Conservation (phyloP, 202 grass and related monocot genomes). For the Hordeum pubiflorum region DNA sequence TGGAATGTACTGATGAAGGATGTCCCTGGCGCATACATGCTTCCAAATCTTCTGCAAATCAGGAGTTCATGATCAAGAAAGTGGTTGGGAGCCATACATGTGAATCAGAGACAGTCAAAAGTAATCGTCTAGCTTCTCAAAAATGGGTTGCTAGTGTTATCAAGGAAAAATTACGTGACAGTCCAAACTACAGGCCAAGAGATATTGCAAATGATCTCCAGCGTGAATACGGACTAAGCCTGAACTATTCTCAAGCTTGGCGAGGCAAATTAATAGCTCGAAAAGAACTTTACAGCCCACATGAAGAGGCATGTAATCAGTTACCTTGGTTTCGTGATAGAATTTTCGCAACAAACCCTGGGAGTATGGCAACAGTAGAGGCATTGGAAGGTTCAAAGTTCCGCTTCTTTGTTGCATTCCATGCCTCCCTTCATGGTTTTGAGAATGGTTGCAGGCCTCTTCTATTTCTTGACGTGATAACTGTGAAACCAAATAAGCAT, state of each 20-base stretch:
- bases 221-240: conserved; percentile 59
- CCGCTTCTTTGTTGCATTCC: conserved; percentile 67
- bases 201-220: conserved; percentile 71
- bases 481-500: conserved; percentile 57
- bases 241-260: conserved; percentile 81
- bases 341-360: conserved; percentile 71
- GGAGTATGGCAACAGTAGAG: conserved; percentile 56
- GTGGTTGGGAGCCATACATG: conserved; percentile 59
- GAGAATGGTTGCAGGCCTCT: conserved; percentile 70
- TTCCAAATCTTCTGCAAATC: conserved; percentile 50
- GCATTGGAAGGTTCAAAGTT: conserved; percentile 57
- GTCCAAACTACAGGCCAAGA: conserved; percentile 66
- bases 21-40: conserved; percentile 74
- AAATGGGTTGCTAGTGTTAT: conserved; percentile 85
- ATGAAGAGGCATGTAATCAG: conserved; percentile 65
- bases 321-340: conserved; percentile 67
- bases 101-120: conserved; percentile 50
- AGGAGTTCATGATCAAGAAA: conserved; percentile 76
- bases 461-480: conserved; percentile 58
- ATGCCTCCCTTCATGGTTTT: conserved; percentile 70
- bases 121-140: conserved; percentile 60
- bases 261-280: conserved; percentile 66
- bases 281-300: conserved; percentile 68
- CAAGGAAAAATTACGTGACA: conserved; percentile 63
- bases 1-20: conserved; percentile 51